A percentile compares a stretch with the other conserved stretches of the same genome.
Evolutionary conservation across 2,329 filamentous ascomycete species (phyloP).

Genomic region (Trichoderma lentiforme): DNA sequence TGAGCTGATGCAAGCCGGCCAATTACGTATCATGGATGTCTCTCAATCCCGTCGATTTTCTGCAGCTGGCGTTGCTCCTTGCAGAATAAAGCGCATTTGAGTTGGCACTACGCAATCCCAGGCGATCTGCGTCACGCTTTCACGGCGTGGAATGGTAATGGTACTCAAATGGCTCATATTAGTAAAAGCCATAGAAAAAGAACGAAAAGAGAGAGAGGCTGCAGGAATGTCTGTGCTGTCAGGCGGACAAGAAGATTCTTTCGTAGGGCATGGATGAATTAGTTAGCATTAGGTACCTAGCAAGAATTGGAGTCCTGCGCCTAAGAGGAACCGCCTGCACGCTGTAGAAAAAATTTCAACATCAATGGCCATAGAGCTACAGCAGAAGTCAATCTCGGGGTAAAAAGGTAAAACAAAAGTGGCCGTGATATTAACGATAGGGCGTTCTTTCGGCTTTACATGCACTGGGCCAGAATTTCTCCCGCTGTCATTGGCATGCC

Average conservation of each 20-base stretch:
- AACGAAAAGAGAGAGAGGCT: not conserved
- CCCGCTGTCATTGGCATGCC: not conserved
- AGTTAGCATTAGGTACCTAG: not conserved
- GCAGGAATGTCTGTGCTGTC: not conserved
- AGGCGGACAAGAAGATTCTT: not conserved
- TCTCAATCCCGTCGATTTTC: not conserved
- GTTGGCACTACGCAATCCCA: not conserved
- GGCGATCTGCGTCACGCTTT: not conserved
- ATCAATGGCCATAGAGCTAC: not conserved
- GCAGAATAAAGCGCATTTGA: constrained; percentile 7
- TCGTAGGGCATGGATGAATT: not conserved
- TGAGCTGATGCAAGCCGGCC: not conserved
- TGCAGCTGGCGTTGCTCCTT: not conserved
- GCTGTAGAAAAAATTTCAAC: not conserved
- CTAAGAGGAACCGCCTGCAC: not conserved
- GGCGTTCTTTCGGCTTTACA: not conserved
- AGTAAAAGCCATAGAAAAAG: not conserved
- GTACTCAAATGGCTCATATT: not conserved
- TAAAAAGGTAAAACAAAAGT: not conserved
- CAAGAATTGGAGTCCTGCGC: not conserved
- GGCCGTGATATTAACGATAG: not conserved
- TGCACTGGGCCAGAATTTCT: not conserved
- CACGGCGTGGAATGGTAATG: not conserved
- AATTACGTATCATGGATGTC: not conserved
- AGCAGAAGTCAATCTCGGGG: not conserved